phyloP scores from a whole-genome alignment of 257 asterid genomes.

The Fraxinus cuspidata region DNA sequence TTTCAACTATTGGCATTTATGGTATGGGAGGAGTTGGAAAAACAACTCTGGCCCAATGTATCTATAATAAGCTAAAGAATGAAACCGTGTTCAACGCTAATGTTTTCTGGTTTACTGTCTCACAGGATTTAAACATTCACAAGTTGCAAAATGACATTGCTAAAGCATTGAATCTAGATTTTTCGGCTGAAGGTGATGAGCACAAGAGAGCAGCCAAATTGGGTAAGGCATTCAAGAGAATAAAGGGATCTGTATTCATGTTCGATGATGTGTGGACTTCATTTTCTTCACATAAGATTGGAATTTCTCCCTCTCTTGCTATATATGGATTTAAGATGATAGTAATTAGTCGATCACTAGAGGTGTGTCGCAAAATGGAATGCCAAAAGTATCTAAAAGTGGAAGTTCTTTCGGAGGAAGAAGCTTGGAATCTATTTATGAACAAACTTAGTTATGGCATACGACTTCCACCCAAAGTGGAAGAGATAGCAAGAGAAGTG shows the following conservation, averaged over 20 bases:
- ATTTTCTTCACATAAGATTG: constrained; percentile 13
- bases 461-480: neutral
- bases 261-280: constrained; percentile 28
- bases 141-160: constrained; percentile 27
- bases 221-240: neutral
- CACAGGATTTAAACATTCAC: constrained; percentile 13
- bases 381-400: constrained; percentile 22
- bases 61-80: constrained; percentile 18
- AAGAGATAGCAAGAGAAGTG: constrained; percentile 28
- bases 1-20: constrained; percentile 25
- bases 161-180: constrained; percentile 21
- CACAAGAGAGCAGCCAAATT: constrained; percentile 14
- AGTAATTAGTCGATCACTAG: constrained; percentile 24
- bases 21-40: constrained; percentile 34
- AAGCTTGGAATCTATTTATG: constrained; percentile 27
- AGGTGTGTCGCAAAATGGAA: constrained; percentile 22
- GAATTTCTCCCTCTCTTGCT: constrained; percentile 11
- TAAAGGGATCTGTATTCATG: constrained; percentile 11
- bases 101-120: constrained; percentile 22
- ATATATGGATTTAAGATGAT: constrained; percentile 19
- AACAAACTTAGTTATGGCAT: neutral
- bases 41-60: constrained; percentile 25
- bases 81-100: neutral
- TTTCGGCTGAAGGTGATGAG: constrained; percentile 10
- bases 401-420: neutral